Percentiles rank a stretch among this genome's conserved stretches.
Conservation (phyloP, 2,329 filamentous ascomycete genomes). For the Blastomyces silverae region DNA sequence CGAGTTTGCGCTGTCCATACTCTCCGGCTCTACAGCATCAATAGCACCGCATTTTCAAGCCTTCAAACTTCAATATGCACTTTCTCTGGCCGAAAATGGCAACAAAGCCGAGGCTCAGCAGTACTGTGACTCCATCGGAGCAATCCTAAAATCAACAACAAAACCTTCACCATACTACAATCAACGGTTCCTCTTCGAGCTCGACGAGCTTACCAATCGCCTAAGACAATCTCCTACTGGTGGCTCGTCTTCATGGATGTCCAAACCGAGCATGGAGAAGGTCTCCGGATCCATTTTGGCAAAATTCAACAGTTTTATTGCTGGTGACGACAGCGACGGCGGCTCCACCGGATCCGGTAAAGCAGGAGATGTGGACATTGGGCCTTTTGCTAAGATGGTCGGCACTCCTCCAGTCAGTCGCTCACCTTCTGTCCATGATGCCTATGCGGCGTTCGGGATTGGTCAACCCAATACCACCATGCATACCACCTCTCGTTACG, state of each 20-base stretch:
- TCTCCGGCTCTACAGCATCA: constrained; percentile 50
- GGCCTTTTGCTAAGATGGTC: constrained; percentile 76
- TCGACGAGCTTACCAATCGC: constrained; percentile 78
- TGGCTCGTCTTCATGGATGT: constrained; percentile 77
- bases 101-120: constrained; percentile 73
- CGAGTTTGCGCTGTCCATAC: constrained; percentile 76
- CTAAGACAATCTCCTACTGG: constrained; percentile 81
- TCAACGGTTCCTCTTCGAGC: constrained; percentile 59
- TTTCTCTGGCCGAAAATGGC: constrained; percentile 75
- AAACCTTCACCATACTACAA: constrained; percentile 84
- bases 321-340: constrained; percentile 74
- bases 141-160: constrained; percentile 70
- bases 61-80: constrained; percentile 87
- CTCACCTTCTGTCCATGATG: constrained; percentile 66
- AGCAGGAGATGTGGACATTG: constrained; percentile 54
- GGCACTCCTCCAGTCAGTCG: constrained; percentile 69
- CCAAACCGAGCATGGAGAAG: constrained; percentile 92
- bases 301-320: constrained; percentile 93
- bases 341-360: constrained; percentile 52
- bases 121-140: constrained; percentile 80
- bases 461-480: constrained; percentile 31
- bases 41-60: constrained; percentile 74
- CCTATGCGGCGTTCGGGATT: constrained; percentile 54
- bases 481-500: constrained; percentile 38
- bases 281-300: constrained; percentile 86